Evolutionary conservation across 768 basidiomycete genomes (phyloP).

Genomic region (Hericium rajendrae): DNA sequence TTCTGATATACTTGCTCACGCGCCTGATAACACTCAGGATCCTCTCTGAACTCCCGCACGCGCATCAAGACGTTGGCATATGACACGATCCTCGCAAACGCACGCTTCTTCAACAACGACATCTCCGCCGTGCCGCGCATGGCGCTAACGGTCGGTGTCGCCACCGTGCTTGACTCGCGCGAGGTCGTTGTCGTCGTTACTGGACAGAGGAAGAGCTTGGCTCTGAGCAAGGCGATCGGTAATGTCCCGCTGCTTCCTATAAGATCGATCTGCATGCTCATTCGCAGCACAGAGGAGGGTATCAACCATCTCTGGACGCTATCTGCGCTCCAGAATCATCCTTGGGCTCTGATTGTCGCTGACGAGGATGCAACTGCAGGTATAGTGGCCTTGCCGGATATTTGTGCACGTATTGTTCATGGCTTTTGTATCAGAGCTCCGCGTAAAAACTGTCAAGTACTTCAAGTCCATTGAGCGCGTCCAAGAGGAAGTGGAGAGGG

Average conservation of each 20-base stretch:
- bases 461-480: slow-evolving; percentile 87
- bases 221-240: slow-evolving; percentile 71
- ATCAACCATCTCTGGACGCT: slow-evolving; percentile 90
- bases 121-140: slow-evolving; percentile 70
- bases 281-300: slow-evolving; percentile 49
- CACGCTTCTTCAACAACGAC: slow-evolving; percentile 87
- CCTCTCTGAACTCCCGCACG: slow-evolving; percentile 76
- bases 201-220: slow-evolving; percentile 73
- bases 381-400: background rate
- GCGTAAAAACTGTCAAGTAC: slow-evolving; percentile 85
- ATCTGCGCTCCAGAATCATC: slow-evolving; percentile 79
- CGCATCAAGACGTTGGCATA: slow-evolving; percentile 90
- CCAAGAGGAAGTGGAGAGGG: slow-evolving; percentile 74
- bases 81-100: slow-evolving; percentile 88
- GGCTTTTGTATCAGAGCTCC: slow-evolving; percentile 47
- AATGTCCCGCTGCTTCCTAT: too few species aligned
- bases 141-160: slow-evolving; percentile 87
- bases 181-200: slow-evolving; percentile 86
- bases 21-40: slow-evolving; percentile 31
- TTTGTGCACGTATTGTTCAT: background rate
- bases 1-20: background rate
- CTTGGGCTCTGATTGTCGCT: slow-evolving; percentile 83
- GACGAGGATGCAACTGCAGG: slow-evolving; percentile 74
- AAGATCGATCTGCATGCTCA: too few species aligned
- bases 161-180: slow-evolving; percentile 73